Evolutionary conservation across 2,329 filamentous ascomycete species (phyloP).

Genomic region (Zymoseptoria pseudotritici): DNA sequence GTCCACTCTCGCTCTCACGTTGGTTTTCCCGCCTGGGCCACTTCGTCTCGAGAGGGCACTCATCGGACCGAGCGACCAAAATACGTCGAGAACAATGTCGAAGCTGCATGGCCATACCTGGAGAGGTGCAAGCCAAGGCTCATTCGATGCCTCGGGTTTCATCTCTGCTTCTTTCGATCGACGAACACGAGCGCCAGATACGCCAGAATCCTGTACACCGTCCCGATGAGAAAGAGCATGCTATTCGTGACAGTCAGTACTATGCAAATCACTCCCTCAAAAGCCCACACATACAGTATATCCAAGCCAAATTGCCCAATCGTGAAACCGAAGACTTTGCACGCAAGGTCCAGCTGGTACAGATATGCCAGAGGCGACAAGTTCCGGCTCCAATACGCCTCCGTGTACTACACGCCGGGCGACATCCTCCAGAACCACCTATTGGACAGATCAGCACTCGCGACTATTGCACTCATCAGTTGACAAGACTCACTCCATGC

Average conservation of each 20-base stretch:
- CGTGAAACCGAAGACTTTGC: constrained; percentile 38
- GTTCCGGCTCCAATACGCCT: constrained; percentile 49
- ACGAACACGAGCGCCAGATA: constrained; percentile 20
- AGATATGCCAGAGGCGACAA: constrained; percentile 44
- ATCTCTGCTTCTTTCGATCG: constrained; percentile 23
- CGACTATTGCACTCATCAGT: background rate
- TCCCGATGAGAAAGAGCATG: constrained; percentile 23
- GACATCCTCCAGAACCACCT: constrained; percentile 47
- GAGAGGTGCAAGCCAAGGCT: too few relatives aligned
- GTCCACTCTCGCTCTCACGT: background rate
- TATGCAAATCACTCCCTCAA: background rate
- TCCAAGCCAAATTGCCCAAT: constrained; percentile 42
- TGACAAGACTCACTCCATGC: constrained; percentile 35
- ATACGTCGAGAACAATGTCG: background rate
- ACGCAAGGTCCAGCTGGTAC: constrained; percentile 45
- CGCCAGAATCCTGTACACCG: constrained; percentile 23
- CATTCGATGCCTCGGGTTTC: background rate
- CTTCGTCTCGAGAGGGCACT: background rate
- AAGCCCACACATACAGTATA: constrained; percentile 2
- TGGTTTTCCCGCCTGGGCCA: background rate
- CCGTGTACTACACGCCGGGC: constrained; percentile 50
- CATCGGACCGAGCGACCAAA: background rate
- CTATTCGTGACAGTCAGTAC: constrained; percentile 6
- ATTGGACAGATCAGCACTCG: background rate
- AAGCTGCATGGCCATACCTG: background rate